Evolutionary conservation across 345 rosid species (phyloP).

Genomic region (Clarkia xantiana): DNA sequence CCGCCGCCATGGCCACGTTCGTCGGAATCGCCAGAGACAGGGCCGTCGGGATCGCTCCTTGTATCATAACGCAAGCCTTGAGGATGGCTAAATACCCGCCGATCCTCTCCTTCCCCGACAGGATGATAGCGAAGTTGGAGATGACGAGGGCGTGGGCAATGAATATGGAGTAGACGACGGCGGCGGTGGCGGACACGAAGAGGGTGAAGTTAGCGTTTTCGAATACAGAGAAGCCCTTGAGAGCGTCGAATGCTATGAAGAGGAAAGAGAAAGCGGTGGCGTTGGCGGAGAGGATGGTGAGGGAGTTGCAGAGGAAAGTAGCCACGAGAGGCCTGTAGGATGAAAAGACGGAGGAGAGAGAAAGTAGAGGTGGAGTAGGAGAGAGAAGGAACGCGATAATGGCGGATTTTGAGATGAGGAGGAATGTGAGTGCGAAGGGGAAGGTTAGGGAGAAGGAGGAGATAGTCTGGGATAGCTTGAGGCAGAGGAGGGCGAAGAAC

Average conservation of each 20-base stretch:
- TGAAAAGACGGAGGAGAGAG: conserved; percentile 29
- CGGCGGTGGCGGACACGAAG: conserved; percentile 41
- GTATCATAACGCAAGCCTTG: conserved; percentile 46
- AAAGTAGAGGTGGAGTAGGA: conserved; percentile 11
- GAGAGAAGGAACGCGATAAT: conserved; percentile 21
- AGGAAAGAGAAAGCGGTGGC: conserved; percentile 55
- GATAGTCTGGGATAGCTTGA: conserved; percentile 71
- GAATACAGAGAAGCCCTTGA: conserved; percentile 27
- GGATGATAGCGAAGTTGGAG: conserved; percentile 53
- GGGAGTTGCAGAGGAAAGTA: conserved; percentile 36
- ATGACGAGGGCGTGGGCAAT: conserved; percentile 53
- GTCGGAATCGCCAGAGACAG: conserved; percentile 57
- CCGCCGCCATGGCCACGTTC: conserved; percentile 43
- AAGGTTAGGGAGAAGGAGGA: conserved; percentile 42
- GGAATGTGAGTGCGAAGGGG: conserved; percentile 64
- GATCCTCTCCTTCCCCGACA: conserved; percentile 30
- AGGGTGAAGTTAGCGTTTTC: conserved; percentile 20
- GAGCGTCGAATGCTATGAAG: conserved; percentile 30
- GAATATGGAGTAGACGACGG: conserved; percentile 54
- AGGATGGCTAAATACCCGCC: conserved; percentile 55
- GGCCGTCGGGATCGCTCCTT: conserved; percentile 51
- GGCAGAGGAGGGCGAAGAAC: conserved; percentile 40
- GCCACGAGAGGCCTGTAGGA: conserved; percentile 32
- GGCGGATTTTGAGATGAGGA: conserved; percentile 60
- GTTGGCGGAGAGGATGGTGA: conserved; percentile 57